Percentiles rank a stretch among this genome's conserved stretches.
Conservation (phyloP, 257 asterid genomes). For the Solanum dulcamara region DNA sequence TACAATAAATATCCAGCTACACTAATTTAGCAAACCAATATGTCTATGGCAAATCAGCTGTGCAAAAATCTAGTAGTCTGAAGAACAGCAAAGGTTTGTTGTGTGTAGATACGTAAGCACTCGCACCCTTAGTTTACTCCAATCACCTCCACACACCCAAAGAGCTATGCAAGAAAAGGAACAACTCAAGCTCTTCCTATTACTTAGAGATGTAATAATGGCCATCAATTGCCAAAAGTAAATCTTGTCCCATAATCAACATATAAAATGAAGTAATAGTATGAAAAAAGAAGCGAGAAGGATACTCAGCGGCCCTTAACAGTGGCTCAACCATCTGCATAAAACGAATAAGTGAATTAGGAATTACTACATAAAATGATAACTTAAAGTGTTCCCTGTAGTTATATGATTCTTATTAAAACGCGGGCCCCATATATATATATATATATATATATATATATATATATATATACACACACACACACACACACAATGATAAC, state of each 20-base stretch:
- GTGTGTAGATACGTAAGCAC: neutral
- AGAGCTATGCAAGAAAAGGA: neutral
- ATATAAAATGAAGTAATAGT: neutral
- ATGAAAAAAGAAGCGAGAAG: constrained; percentile 22
- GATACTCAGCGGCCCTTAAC: constrained; percentile 83
- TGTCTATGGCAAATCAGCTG: neutral
- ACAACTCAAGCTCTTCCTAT: neutral
- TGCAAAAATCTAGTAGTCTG: neutral
- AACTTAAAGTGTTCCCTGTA: neutral
- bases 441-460: no score
- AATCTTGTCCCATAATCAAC: neutral
- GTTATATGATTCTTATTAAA: neutral
- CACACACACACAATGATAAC: no score
- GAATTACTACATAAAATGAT: neutral
- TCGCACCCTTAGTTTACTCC: neutral
- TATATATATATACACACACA: no score
- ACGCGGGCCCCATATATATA: no score
- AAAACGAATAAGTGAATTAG: constrained; percentile 3
- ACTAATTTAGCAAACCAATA: neutral
- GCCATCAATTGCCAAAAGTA: neutral
- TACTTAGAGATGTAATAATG: neutral
- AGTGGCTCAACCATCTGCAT: constrained; percentile 87
- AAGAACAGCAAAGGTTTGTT: neutral
- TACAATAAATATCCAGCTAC: neutral
- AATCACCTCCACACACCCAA: neutral